Evolutionary conservation across 2,329 filamentous ascomycete species (phyloP).

Genomic region (Botryosphaeria dothidea): DNA sequence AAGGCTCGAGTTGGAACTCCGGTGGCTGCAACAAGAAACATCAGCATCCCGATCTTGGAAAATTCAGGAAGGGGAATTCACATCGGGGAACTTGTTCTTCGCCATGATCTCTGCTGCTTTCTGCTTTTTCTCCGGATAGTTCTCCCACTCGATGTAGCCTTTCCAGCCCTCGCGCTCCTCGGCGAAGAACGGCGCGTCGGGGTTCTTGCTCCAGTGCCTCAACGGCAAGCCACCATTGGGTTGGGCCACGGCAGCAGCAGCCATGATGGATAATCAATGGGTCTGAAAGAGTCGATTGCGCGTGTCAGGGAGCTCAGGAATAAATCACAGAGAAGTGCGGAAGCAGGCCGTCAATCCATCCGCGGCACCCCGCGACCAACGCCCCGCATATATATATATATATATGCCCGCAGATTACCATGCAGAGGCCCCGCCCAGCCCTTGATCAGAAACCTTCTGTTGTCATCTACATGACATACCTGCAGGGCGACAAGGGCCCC

Average conservation of each 20-base stretch:
- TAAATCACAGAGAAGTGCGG: too few relatives aligned
- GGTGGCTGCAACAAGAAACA: constrained; percentile 32
- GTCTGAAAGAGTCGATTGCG: background rate
- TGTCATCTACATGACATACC: too few relatives aligned
- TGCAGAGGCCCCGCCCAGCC: too few relatives aligned
- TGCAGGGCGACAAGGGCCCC: too few relatives aligned
- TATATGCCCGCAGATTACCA: too few relatives aligned
- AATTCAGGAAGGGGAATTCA: too few relatives aligned
- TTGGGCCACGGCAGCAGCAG: background rate
- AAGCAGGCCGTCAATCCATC: too few relatives aligned
- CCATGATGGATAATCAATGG: background rate
- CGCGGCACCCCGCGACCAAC: too few relatives aligned
- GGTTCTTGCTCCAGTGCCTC: background rate
- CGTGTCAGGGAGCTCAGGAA: too few relatives aligned
- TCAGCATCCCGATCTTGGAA: too few relatives aligned
- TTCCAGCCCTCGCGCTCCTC: constrained; percentile 51
- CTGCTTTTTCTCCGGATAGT: constrained; percentile 67
- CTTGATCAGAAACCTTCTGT: too few relatives aligned
- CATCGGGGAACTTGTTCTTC: constrained; percentile 52
- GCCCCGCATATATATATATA: too few relatives aligned
- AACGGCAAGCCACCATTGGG: background rate
- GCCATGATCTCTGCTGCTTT: constrained; percentile 58
- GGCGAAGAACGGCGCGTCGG: constrained; percentile 33
- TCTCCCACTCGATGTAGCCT: constrained; percentile 69
- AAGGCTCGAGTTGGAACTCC: constrained; percentile 44